Conservation (phyloP, 176 grass and related monocot genomes). For the Carex kokanica region DNA sequence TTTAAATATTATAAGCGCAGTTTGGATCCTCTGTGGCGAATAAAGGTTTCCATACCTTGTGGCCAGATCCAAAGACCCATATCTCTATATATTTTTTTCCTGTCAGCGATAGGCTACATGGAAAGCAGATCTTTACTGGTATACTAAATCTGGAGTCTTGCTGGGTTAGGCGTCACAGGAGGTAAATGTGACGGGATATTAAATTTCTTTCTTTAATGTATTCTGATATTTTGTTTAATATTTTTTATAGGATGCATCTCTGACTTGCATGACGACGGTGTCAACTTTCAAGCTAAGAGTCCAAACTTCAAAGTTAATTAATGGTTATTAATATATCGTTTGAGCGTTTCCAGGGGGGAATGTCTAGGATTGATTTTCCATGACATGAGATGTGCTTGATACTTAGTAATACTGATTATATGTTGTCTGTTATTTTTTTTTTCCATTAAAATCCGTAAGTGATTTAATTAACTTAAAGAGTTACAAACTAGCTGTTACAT, state of each 20-base stretch:
- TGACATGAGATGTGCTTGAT: not conserved
- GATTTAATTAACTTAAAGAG: too few species aligned
- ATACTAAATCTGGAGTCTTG: not conserved
- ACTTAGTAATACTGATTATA: not conserved
- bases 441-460: too few species aligned
- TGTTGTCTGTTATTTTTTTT: too few species aligned
- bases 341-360: not conserved
- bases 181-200: not conserved
- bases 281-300: constrained; percentile 16
- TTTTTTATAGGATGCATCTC: not conserved
- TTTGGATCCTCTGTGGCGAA: not conserved
- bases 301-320: constrained; percentile 2
- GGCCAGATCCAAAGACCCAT: not conserved
- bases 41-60: not conserved
- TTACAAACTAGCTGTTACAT: too few species aligned
- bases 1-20: not conserved
- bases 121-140: not conserved
- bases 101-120: not conserved
- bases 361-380: not conserved
- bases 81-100: not conserved
- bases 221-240: not conserved
- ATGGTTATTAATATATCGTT: constrained; percentile 1
- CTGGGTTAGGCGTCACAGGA: not conserved
- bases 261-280: not conserved
- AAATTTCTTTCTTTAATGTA: not conserved